phyloP scores from a whole-genome alignment of 208 protist genomes.

The Crithidia thermophila region DNA sequence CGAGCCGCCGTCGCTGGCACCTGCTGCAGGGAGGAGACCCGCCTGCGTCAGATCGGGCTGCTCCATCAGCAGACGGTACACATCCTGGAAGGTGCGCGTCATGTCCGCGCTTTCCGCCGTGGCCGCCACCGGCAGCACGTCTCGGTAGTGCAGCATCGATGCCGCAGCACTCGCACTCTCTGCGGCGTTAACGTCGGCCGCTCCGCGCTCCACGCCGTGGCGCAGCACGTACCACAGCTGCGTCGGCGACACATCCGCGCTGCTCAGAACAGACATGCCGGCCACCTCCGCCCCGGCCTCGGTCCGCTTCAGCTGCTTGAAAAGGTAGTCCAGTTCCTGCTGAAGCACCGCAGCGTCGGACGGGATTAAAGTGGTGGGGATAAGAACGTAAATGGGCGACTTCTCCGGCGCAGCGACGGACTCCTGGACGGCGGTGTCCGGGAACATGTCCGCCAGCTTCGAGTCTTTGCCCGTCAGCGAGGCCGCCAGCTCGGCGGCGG shows the following conservation, averaged over 20 bases:
- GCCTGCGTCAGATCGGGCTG: slow-evolving; percentile 5
- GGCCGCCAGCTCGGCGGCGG: slow-evolving; percentile 18
- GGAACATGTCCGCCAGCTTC: slow-evolving; percentile 13
- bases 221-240: slow-evolving; percentile 27
- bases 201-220: not conserved
- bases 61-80: slow-evolving; percentile 23
- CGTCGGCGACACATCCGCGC: slow-evolving; percentile 20
- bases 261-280: slow-evolving; percentile 19
- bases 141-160: not conserved
- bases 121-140: not conserved
- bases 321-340: slow-evolving; percentile 26
- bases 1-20: not conserved
- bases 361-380: slow-evolving; percentile 24
- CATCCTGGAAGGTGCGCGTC: slow-evolving; percentile 16
- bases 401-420: not conserved
- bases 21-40: not conserved
- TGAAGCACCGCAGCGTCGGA: slow-evolving; percentile 32
- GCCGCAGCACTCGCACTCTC: not conserved
- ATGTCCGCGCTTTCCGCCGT: slow-evolving; percentile 14
- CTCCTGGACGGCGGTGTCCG: slow-evolving; percentile 11
- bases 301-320: slow-evolving; percentile 17
- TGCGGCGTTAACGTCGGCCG: not conserved
- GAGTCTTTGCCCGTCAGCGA: slow-evolving; percentile 9
- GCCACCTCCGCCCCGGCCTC: slow-evolving; percentile 24
- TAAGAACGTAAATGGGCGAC: slow-evolving; percentile 21